Base-by-base conservation (phyloP, 2,329 filamentous ascomycete genomes). In the Celoporthe dispersa region DNA sequence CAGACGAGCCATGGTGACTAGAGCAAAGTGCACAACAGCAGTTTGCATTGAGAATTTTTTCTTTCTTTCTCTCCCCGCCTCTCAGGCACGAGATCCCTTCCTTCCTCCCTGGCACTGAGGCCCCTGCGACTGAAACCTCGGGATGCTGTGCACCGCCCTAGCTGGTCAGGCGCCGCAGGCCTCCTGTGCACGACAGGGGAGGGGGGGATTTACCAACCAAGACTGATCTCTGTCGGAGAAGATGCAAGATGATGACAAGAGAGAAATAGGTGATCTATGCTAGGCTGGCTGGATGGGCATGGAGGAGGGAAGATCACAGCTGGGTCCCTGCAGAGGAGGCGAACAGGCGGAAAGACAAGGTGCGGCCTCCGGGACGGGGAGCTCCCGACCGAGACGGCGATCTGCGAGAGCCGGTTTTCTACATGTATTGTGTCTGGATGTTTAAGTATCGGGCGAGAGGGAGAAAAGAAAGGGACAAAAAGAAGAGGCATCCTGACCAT, bases 121-220 rank as follows among this genome's bases (percentile, higher is more conserved):
- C 22, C 19, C 22, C 44, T 48, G 44, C 44, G 22, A 48, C 44
- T n/a, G 7, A 28, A 57, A 28, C 53, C 19, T 31, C 53, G 28
- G 28, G 25, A 55, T 55, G 51, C n/a, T 14, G n/a, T 55, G 51
- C 51, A 31, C 51, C 25, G 44, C 44, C 44, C 22, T 48, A 5
- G 44, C 51, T 28, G 51, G 51, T 28, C 51, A 16, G 4, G 25
- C 53, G 28, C 53, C 25, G 14, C 25, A 57, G 53, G 53, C 53
- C 28, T 57, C 53, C 53, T 57, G 53, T 19, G 53, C 53, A 57
- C 53, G 53, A 57, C 53, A 57, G 25, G 53, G 51, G 51, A 28
- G n/a, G 9, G 3, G n/a, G n/a, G 11, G 4, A 55, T 2, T 2
- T 25, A 28, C 51, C 22, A 53, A 28, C 3, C 19, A 14, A n/a